Base-by-base conservation (phyloP, 1,284 basidiomycete species). In the Tylopilus sp. region DNA sequence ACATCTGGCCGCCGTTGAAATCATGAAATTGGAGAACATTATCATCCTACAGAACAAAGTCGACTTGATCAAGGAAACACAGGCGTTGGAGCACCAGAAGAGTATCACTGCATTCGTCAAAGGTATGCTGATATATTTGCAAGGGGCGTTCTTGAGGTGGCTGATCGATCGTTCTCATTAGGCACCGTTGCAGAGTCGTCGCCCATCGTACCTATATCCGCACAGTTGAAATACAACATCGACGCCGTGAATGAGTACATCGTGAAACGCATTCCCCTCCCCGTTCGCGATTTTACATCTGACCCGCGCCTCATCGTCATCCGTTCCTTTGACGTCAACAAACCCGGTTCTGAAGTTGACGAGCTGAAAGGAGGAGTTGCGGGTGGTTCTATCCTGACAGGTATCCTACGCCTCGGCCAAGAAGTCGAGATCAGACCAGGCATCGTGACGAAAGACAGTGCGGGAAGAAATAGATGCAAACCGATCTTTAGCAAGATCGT, bases 171-270 rank as follows among this genome's bases (percentile, higher is more conserved):
- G 1, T 12, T 30, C 18, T 36, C 20, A 2, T 9, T 56, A 93
- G 93, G 94, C 48, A 99, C 95, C 35, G 93, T 97, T 44, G 96
- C 96, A 45, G 91, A 96, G 71, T 84, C 86, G 21, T 97, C 96
- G 8, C 95, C 96, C 46, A 97, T 99, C 70, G 91, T 99, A 43
- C 95, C 95, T 54, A 97, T 99, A 66, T 99, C 95, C 35, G 95
- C 95, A 5, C 96, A 99, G 73, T 77, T 99, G 54, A 93, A 92
- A 73, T 99, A 97, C 80, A 99, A 99, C 77, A 98, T 99, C 63
- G 95, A 98, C 65, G 94, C 95, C n/a, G 94, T 99, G 46, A 96
- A 96, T 75, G 94, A 98, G 67, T 97, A 98, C 76, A 95, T 99
- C 68, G 93, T 95, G 61, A 95, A 93, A 71, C 85, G 90, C 52